Conservation (phyloP, 176 grass and related monocot genomes). For the Oryza glaberrima region DNA sequence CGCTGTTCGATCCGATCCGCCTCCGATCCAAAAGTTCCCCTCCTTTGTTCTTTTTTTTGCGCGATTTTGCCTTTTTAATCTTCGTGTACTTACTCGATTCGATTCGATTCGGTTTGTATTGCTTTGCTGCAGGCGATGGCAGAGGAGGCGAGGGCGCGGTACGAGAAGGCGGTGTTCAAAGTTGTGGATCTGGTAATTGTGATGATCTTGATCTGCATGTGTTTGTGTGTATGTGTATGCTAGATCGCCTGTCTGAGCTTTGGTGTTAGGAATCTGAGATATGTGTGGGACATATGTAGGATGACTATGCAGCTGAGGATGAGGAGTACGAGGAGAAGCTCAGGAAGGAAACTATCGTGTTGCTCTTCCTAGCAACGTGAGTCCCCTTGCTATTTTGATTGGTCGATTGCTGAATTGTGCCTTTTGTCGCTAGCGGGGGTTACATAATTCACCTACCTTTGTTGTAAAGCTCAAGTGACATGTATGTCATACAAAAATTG, state of each 20-base stretch:
- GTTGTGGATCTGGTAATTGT: conserved; percentile 87
- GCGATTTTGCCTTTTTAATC: neutral
- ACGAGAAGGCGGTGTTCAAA: conserved; percentile 85
- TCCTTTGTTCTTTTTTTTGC: neutral
- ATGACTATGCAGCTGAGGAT: conserved; percentile 86
- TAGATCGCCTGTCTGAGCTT: neutral
- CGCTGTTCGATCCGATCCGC: conserved; percentile 43
- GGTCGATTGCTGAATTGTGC: neutral
- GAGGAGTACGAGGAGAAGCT: conserved; percentile 83
- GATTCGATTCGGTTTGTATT: neutral
- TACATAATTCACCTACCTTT: neutral
- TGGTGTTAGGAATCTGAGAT: conserved; percentile 10
- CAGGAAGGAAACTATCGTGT: conserved; percentile 67
- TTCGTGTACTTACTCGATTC: neutral
- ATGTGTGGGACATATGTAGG: conserved; percentile 45
- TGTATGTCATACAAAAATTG: neutral
- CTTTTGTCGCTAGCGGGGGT: neutral
- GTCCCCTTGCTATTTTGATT: conserved; percentile 24
- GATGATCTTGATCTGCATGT: conserved; percentile 34
- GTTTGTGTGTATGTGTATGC: neutral
- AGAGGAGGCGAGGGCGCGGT: conserved; percentile 78
- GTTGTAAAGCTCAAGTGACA: conserved; percentile 10
- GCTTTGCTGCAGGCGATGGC: conserved; percentile 56
- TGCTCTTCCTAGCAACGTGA: conserved; percentile 94
- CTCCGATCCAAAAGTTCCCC: conserved; percentile 24